A percentile compares a stretch with the other conserved stretches of the same genome.
These are phyloP conservation scores for Sporisorium reilianum DNA, from an alignment of 1,284 basidiomycete genomes.

Conservation along the genomic window DNA sequence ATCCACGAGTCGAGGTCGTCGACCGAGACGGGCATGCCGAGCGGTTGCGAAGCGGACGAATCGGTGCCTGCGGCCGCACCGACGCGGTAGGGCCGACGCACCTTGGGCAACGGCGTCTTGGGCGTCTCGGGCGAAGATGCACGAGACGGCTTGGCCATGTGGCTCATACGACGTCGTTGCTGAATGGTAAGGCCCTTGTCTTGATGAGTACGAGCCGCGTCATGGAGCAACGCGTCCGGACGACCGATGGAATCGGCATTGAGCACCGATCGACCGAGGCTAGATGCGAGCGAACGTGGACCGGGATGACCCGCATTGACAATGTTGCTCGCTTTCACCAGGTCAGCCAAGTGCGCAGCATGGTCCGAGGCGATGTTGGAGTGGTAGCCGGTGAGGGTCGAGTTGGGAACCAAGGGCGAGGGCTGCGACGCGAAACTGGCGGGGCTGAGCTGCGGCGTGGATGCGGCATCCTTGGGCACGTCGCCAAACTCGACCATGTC, in stretches of 20 bases:
- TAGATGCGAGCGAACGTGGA: constrained; percentile 42
- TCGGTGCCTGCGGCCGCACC: constrained; percentile 6
- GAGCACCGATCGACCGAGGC: constrained; percentile 45
- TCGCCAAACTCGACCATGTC: constrained; percentile 26
- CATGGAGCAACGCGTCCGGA: constrained; percentile 7
- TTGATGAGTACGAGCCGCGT: neutral
- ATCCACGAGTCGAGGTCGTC: constrained; percentile 28
- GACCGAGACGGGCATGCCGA: constrained; percentile 1
- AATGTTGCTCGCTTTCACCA: constrained; percentile 42
- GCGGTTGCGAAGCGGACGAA: neutral
- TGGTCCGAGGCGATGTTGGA: constrained; percentile 41
- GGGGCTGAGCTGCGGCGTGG: constrained; percentile 35
- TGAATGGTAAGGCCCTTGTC: constrained; percentile 42
- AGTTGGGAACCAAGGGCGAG: constrained; percentile 32
- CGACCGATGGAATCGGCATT: constrained; percentile 31
- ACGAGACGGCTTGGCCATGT: constrained; percentile 10
- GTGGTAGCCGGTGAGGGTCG: constrained; percentile 41
- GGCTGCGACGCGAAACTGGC: constrained; percentile 24
- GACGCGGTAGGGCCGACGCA: constrained; percentile 13
- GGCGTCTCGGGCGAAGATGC: constrained; percentile 20
- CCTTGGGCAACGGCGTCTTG: constrained; percentile 17
- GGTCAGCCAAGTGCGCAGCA: constrained; percentile 37
- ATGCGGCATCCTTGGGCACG: constrained; percentile 3
- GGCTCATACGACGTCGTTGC: constrained; percentile 46
- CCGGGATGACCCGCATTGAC: constrained; percentile 35